These are phyloP conservation scores for Pseudogymnoascus sp. DNA, from an alignment of 2,329 filamentous ascomycete species.

Conservation along the genomic window DNA sequence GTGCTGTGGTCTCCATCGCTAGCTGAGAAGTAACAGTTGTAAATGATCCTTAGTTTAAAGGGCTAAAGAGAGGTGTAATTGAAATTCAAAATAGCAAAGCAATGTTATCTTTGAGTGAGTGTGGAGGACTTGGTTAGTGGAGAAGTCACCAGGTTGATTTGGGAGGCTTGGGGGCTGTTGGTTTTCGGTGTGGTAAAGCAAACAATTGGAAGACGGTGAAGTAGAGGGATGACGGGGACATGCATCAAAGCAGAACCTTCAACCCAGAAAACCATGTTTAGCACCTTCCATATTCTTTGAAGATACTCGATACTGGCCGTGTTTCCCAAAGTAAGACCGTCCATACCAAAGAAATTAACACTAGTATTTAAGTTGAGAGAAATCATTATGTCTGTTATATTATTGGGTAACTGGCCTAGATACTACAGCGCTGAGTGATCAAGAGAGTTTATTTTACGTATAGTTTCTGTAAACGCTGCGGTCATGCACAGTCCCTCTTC, in stretches of 20 bases:
- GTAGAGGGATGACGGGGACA: not conserved
- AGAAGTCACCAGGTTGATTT: not conserved
- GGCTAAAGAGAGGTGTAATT: not conserved
- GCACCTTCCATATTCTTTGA: not conserved
- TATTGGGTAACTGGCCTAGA: not conserved
- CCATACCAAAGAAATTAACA: not conserved
- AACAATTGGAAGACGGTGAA: not conserved
- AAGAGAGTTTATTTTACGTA: not conserved
- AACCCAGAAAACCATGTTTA: not conserved
- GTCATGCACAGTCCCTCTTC: not conserved
- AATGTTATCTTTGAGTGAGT: not conserved
- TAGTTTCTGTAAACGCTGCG: not conserved
- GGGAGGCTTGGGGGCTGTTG: not conserved
- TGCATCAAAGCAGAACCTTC: not conserved
- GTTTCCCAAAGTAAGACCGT: not conserved
- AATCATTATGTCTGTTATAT: not conserved
- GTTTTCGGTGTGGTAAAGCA: not conserved
- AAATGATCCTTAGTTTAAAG: not conserved
- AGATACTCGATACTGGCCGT: not conserved
- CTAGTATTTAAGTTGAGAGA: not conserved
- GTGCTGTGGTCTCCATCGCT: not conserved
- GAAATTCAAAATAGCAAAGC: not conserved
- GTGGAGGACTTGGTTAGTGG: not conserved
- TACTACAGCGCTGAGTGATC: not conserved
- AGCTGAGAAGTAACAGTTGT: not conserved